Evolutionary conservation across 2,329 filamentous ascomycete genomes (phyloP).

Genomic region (Venturia oleaginea): DNA sequence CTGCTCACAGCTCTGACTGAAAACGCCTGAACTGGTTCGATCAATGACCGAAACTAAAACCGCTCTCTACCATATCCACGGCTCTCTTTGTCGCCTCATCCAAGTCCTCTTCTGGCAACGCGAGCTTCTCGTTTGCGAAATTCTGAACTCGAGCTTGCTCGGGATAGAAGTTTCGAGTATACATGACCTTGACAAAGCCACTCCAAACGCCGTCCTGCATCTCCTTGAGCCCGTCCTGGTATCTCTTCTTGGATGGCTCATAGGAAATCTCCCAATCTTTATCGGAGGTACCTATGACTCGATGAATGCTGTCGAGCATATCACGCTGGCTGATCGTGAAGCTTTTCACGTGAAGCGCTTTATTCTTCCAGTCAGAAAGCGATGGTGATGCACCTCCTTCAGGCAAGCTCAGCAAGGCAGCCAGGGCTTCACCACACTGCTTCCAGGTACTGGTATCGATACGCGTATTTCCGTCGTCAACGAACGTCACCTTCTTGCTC

Average conservation of each 20-base stretch:
- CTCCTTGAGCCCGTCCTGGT: constrained; percentile 15
- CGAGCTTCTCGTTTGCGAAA: constrained; percentile 43
- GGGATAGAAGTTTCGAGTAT: constrained; percentile 16
- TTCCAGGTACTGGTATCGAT: constrained; percentile 52
- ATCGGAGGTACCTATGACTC: constrained; percentile 26
- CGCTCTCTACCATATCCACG: constrained; percentile 35
- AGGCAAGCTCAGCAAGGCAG: constrained; percentile 29
- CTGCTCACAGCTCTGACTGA: neutral
- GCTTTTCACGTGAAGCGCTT: constrained; percentile 27
- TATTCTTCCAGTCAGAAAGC: constrained; percentile 20
- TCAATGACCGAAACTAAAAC: neutral
- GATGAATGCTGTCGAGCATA: constrained; percentile 27
- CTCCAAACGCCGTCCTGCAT: constrained; percentile 13
- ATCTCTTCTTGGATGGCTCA: constrained; percentile 19
- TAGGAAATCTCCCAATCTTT: constrained; percentile 28
- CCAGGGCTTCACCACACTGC: constrained; percentile 47
- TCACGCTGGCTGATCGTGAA: constrained; percentile 29
- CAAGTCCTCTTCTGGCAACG: constrained; percentile 48
- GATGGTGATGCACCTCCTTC: constrained; percentile 14
- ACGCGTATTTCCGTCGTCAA: constrained; percentile 47
- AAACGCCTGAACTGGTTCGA: no score
- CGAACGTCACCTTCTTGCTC: constrained; percentile 27
- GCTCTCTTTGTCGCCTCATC: constrained; percentile 46
- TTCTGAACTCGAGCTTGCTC: constrained; percentile 18
- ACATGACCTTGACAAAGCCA: constrained; percentile 17